These are phyloP conservation scores for Lasiodiplodia gonubiensis DNA, from an alignment of 2,329 filamentous ascomycete genomes.

Conservation along the genomic window DNA sequence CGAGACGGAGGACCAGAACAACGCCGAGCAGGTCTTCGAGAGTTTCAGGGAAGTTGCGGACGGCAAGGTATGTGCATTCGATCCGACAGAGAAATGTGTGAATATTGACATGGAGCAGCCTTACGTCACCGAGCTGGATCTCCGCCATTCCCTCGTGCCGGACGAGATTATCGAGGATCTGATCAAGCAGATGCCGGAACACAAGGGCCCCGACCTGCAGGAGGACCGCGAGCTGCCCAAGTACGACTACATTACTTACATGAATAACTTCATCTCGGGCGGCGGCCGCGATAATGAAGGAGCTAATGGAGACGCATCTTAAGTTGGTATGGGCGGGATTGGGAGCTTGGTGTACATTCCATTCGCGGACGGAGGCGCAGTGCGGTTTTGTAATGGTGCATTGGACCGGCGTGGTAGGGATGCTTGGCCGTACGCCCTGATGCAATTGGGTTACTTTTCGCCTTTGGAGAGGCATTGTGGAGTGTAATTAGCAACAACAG, in stretches of 20 bases:
- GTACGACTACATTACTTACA: conserved; percentile 96
- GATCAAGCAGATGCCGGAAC: conserved; percentile 81
- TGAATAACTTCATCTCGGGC: conserved; percentile 70
- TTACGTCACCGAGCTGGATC: conserved; percentile 96
- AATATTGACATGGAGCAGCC: conserved; percentile 55
- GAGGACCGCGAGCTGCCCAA: conserved; percentile 84
- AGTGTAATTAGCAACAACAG: conserved; percentile 26
- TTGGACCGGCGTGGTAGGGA: conserved; percentile 23
- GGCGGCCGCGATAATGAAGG: conserved; percentile 29
- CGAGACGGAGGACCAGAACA: conserved; percentile 98
- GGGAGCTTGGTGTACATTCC: conserved; percentile 23
- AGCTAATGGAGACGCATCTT: conserved; percentile 31
- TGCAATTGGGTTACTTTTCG: conserved; percentile 21
- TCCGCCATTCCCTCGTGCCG: conserved; percentile 91
- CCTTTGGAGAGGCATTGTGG: conserved; percentile 22
- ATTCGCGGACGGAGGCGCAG: conserved; percentile 16
- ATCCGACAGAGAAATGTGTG: neutral
- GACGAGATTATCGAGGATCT: conserved; percentile 97
- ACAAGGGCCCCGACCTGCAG: conserved; percentile 83
- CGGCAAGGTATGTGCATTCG: conserved; percentile 69
- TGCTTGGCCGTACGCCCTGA: conserved; percentile 15
- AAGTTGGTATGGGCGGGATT: conserved; percentile 17
- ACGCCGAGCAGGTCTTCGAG: conserved; percentile 97
- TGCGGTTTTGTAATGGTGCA: conserved; percentile 25
- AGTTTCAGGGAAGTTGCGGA: conserved; percentile 97